phyloP scores from a whole-genome alignment of 116 monocot genomes.

The Trichopus zeylanicus region DNA sequence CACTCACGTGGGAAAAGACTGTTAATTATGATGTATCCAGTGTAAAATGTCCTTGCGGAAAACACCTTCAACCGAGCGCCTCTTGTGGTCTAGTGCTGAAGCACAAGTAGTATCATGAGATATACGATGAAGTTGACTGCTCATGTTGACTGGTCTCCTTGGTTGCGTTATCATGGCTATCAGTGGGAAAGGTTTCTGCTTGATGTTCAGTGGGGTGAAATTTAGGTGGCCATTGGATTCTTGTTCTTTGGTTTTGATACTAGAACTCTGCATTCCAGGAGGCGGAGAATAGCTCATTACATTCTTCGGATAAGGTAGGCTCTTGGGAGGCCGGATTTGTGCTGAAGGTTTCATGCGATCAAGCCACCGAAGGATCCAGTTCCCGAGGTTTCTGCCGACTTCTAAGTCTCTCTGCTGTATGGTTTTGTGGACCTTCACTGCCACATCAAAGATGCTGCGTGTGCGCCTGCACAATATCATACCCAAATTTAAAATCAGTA shows the following conservation, averaged over 20 bases:
- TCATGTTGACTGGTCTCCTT: constrained; percentile 14
- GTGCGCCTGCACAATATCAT: constrained; percentile 18
- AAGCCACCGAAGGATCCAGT: constrained; percentile 36
- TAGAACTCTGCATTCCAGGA: constrained; percentile 7
- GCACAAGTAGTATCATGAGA: background rate
- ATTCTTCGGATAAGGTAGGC: constrained; percentile 3
- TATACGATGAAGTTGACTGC: constrained; percentile 37
- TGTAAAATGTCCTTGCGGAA: constrained; percentile 65
- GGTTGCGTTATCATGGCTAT: constrained; percentile 40
- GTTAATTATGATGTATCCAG: constrained; percentile 32
- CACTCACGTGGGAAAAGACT: too few species aligned
- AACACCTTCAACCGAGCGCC: constrained; percentile 25
- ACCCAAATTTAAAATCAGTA: background rate
- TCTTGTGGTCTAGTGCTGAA: constrained; percentile 9
- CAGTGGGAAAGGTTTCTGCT: constrained; percentile 28
- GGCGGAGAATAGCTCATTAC: constrained; percentile 1
- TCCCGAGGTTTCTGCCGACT: constrained; percentile 39
- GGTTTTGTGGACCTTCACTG: constrained; percentile 47
- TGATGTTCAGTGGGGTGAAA: constrained; percentile 30
- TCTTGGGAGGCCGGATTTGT: constrained; percentile 25
- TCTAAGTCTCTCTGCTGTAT: constrained; percentile 55
- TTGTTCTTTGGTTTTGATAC: background rate
- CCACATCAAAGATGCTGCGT: constrained; percentile 31
- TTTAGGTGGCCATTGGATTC: constrained; percentile 34
- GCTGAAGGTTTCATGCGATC: constrained; percentile 49